These are phyloP conservation scores for Collybia sordida DNA, from an alignment of 768 basidiomycete genomes.

Conservation along the genomic window DNA sequence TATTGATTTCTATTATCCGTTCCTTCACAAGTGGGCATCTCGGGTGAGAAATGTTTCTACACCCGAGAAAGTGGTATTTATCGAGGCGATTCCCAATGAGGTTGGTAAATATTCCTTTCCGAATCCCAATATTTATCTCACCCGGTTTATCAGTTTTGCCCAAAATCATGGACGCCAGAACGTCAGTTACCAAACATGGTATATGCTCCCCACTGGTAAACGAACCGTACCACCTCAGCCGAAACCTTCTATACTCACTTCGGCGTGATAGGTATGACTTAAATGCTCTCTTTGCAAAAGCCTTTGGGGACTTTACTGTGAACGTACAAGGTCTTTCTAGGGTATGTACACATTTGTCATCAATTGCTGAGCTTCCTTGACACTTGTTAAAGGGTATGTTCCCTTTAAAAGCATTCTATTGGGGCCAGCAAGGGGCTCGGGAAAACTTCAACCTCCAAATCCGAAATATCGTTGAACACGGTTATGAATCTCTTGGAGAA, in stretches of 20 bases:
- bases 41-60: conserved; percentile 50
- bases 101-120: conserved; percentile 30
- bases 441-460: conserved; percentile 86
- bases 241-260: background rate
- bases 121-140: background rate
- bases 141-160: conserved; percentile 63
- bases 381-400: conserved; percentile 71
- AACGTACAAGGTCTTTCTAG: conserved; percentile 92
- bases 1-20: conserved; percentile 80
- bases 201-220: conserved; percentile 39
- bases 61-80: conserved; percentile 63
- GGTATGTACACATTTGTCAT: conserved; percentile 43
- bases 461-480: conserved; percentile 69
- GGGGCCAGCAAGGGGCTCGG: conserved; percentile 79
- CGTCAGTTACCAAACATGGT: conserved; percentile 44
- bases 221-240: background rate
- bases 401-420: conserved; percentile 76
- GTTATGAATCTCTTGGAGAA: conserved; percentile 72
- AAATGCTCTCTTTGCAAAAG: conserved; percentile 81
- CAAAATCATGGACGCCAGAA: conserved; percentile 70
- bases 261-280: conserved; percentile 77
- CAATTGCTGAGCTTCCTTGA: background rate
- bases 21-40: conserved; percentile 66
- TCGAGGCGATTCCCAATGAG: conserved; percentile 94
- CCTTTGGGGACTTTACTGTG: conserved; percentile 81